Conservation (phyloP, 2,329 filamentous ascomycete species). For the Penicillium psychrosexuale region DNA sequence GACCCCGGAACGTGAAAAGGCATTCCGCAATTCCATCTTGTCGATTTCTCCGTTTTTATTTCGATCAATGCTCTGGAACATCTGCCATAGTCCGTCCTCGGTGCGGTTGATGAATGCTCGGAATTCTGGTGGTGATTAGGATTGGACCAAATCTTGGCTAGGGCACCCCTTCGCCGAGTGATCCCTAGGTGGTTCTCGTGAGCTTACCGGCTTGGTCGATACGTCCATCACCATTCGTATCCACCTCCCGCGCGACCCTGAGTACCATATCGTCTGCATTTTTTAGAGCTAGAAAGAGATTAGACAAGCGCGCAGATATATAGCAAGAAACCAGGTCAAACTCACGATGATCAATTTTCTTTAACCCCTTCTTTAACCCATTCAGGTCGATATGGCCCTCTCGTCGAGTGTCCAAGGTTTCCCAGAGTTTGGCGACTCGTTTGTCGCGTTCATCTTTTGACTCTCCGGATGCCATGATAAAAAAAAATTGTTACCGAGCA, state of each 20-base stretch:
- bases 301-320: constrained; percentile 21
- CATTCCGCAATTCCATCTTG: constrained; percentile 74
- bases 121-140: constrained; percentile 64
- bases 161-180: constrained; percentile 9
- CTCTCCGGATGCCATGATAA: constrained; percentile 65
- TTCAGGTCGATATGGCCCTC: constrained; percentile 80
- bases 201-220: constrained; percentile 83
- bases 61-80: constrained; percentile 84
- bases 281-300: constrained; percentile 60
- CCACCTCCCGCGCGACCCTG: constrained; percentile 76
- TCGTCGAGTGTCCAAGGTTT: constrained; percentile 70
- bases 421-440: constrained; percentile 81
- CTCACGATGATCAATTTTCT: constrained; percentile 88
- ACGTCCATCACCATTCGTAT: constrained; percentile 80
- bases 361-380: constrained; percentile 78
- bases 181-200: constrained; percentile 14
- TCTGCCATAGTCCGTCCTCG: constrained; percentile 73
- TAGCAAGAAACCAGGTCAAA: constrained; percentile 22
- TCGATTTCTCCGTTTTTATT: constrained; percentile 84
- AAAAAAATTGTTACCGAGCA: constrained; percentile 46
- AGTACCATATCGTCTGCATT: constrained; percentile 84
- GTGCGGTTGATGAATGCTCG: constrained; percentile 81
- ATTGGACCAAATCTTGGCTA: constrained; percentile 19
- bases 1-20: constrained; percentile 75
- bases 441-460: constrained; percentile 74